Percentiles rank a stretch among this genome's conserved stretches.
These are phyloP conservation scores for Acer saccharum DNA, from an alignment of 345 rosid species.

Conservation along the genomic window DNA sequence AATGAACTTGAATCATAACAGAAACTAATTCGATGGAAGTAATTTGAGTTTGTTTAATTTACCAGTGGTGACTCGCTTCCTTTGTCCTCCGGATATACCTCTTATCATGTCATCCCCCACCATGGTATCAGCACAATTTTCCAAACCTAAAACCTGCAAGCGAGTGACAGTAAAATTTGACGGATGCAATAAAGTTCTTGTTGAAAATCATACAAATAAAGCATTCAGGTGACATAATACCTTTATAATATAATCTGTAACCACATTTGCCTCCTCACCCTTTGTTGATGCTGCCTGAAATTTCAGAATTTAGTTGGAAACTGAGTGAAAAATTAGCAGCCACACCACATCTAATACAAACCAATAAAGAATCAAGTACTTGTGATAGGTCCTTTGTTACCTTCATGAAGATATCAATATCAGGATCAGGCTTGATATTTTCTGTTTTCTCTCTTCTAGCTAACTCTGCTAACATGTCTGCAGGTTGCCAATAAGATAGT, in stretches of 20 bases:
- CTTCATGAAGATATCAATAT: conserved; percentile 85
- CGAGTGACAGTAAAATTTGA: neutral
- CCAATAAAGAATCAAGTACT: no score
- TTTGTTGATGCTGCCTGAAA: conserved; percentile 53
- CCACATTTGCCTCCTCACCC: conserved; percentile 49
- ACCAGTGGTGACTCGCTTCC: conserved; percentile 73
- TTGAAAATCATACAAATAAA: neutral
- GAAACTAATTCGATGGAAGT: neutral
- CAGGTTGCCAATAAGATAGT: neutral
- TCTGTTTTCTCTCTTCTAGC: conserved; percentile 74
- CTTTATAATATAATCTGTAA: conserved; percentile 66
- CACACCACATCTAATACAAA: neutral
- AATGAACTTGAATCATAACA: neutral
- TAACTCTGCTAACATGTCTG: conserved; percentile 76
- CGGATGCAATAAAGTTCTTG: neutral
- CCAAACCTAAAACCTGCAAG: conserved; percentile 60
- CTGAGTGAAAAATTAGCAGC: conserved; percentile 1
- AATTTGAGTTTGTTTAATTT: conserved; percentile 8
- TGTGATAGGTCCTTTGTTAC: conserved; percentile 29
- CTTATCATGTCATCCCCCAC: conserved; percentile 62
- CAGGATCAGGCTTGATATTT: conserved; percentile 77
- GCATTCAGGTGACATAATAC: conserved; percentile 12
- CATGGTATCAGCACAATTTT: conserved; percentile 61
- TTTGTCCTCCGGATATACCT: conserved; percentile 76
- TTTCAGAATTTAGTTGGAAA: neutral